These are phyloP conservation scores for cucumber (Cucumis sativus) DNA, from an alignment of 306 rosid genomes.

Conservation along the genomic window DNA sequence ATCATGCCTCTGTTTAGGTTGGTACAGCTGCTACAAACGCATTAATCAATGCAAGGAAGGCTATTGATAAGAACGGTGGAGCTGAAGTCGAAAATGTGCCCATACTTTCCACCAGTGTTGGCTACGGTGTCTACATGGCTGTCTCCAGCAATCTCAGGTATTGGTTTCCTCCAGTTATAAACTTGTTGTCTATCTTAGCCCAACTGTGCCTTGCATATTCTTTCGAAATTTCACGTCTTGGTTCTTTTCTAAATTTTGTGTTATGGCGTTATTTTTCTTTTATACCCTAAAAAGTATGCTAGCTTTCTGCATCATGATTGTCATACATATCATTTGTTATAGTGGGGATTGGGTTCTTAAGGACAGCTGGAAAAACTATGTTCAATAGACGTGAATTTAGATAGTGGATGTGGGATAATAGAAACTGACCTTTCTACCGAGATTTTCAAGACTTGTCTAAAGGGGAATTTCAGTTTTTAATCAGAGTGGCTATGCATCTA, in stretches of 20 bases:
- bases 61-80: constrained; percentile 47
- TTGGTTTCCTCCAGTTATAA: neutral
- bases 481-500: too few species aligned
- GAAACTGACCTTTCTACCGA: neutral
- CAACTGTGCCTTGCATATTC: neutral
- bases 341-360: neutral
- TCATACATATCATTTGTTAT: neutral
- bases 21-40: constrained; percentile 89
- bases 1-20: constrained; percentile 26
- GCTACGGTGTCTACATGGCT: constrained; percentile 90
- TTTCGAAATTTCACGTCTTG: neutral
- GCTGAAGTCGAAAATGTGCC: constrained; percentile 82
- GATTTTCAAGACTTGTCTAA: neutral
- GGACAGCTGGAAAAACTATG: neutral
- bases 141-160: constrained; percentile 93
- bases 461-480: too few species aligned
- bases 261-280: neutral
- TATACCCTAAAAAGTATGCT: neutral
- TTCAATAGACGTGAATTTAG: neutral
- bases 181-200: neutral
- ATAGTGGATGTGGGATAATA: neutral
- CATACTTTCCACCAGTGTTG: constrained; percentile 67
- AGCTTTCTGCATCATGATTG: neutral
- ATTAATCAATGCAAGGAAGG: constrained; percentile 63
- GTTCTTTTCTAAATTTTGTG: neutral